Percentiles rank a stretch among this genome's conserved stretches.
Conservation (phyloP, 441 rosid genomes). For the Lepidium campestre region DNA sequence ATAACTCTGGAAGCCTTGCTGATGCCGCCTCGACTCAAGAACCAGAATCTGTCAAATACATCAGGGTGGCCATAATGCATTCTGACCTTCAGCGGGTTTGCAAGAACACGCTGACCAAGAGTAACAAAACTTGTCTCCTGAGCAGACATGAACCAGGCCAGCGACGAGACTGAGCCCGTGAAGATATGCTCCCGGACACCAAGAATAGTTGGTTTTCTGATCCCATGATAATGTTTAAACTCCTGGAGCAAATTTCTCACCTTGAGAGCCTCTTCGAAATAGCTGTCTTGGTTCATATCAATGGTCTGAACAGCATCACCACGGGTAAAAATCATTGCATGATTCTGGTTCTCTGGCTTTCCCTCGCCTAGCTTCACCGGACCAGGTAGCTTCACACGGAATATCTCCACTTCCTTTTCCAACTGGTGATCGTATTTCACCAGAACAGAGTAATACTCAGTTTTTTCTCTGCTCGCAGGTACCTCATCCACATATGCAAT, state of each 20-base stretch:
- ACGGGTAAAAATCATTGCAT: conserved; percentile 68
- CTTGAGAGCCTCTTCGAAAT: conserved; percentile 76
- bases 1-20: conserved; percentile 70
- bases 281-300: conserved; percentile 77
- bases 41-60: conserved; percentile 75
- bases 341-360: conserved; percentile 77
- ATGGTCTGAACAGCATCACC: conserved; percentile 81
- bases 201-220: conserved; percentile 61
- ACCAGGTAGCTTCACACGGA: conserved; percentile 71
- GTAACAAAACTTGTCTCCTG: conserved; percentile 73
- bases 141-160: conserved; percentile 77
- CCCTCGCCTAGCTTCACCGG: conserved; percentile 76
- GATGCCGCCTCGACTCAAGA: conserved; percentile 62
- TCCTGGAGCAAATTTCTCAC: conserved; percentile 71
- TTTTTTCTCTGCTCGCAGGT: conserved; percentile 42
- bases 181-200: conserved; percentile 74
- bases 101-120: conserved; percentile 71
- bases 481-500: conserved; percentile 76
- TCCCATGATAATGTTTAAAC: conserved; percentile 43
- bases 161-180: conserved; percentile 69
- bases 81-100: conserved; percentile 61
- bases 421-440: conserved; percentile 55
- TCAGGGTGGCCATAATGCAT: conserved; percentile 83
- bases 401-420: conserved; percentile 63
- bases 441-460: conserved; percentile 55